Evolutionary conservation across 2,329 filamentous ascomycete genomes (phyloP).

Genomic region (Penicillium sp.): DNA sequence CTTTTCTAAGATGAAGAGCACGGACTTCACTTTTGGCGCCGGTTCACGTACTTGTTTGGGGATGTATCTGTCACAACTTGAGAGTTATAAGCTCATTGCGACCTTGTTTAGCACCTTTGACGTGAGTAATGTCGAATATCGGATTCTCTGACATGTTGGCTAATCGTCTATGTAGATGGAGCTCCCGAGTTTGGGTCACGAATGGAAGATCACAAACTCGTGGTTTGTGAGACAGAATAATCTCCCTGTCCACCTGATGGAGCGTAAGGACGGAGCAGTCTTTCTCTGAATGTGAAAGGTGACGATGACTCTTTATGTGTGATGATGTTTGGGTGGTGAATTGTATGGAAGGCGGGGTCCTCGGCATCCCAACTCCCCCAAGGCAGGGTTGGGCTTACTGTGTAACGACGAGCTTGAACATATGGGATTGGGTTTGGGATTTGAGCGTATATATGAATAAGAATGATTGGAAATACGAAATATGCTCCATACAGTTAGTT

Average conservation of each 20-base stretch:
- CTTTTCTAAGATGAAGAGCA: conserved; percentile 25
- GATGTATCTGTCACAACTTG: conserved; percentile 19
- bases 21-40: conserved; percentile 26
- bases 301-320: no score
- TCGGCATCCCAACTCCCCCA: no score
- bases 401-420: no score
- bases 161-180: conserved; percentile 32
- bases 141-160: neutral
- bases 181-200: conserved; percentile 38
- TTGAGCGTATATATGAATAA: no score
- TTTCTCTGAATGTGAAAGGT: neutral
- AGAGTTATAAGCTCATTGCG: conserved; percentile 27
- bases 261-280: conserved; percentile 24
- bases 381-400: no score
- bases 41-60: conserved; percentile 25
- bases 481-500: no score
- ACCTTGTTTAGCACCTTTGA: conserved; percentile 49
- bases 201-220: conserved; percentile 46
- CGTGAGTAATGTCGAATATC: conserved; percentile 30
- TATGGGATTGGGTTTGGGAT: no score
- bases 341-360: no score
- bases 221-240: conserved; percentile 46
- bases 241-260: conserved; percentile 14
- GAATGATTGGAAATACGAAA: no score
- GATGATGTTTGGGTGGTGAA: no score